Base-by-base conservation (phyloP, 2,329 filamentous ascomycete species). In the Sclerotinia minor region DNA sequence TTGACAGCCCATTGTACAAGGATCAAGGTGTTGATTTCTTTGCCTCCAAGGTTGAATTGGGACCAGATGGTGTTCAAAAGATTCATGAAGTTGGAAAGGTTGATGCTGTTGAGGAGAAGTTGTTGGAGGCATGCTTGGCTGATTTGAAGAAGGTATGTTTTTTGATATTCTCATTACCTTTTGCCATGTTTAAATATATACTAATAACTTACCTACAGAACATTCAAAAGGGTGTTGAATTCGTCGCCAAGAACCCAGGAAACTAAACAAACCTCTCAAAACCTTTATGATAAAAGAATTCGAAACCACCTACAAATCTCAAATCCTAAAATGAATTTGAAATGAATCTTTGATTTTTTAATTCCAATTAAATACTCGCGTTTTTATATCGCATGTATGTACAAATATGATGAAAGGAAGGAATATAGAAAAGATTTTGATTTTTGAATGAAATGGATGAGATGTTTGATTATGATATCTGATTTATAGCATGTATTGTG, bases 21-120 rank as follows among this genome's bases (percentile, higher is more conserved):
- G 93, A 97, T 84, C 91, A 96, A 85, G 95, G 94, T 78, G 87
- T 96, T 77, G 91, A 96, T 70, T 99, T 96, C 91, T 99, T 99
- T 85, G 90, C 92, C 79, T 94, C 91, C 83, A 90, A 88, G 81
- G 92, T 99, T 79, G 92, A 97, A 86, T 92, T 99, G 78, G 95
- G 95, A 83, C 93, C 94, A 80, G 90, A 94, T 80, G 95, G 95
- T 85, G 94, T 96, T 73, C 89, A 95, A 87, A 91, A 96, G 88
- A 94, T 98, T 81, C 86, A 90, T 80, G 89, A 91, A 76, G 83
- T 99, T 76, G 95, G 95, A 81, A 85, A 91, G 82, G 79, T 98
- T 79, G 92, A 92, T 78, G 87, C 88, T 76, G 84, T 88, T 81
- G 95, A 99, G 90, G 84, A 96, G 88, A 89, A 89, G 82, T 89